Percentiles rank a stretch among this genome's conserved stretches.
Conservation (phyloP, 495 filamentous ascomycete species). For the Apodospora peruviana region DNA sequence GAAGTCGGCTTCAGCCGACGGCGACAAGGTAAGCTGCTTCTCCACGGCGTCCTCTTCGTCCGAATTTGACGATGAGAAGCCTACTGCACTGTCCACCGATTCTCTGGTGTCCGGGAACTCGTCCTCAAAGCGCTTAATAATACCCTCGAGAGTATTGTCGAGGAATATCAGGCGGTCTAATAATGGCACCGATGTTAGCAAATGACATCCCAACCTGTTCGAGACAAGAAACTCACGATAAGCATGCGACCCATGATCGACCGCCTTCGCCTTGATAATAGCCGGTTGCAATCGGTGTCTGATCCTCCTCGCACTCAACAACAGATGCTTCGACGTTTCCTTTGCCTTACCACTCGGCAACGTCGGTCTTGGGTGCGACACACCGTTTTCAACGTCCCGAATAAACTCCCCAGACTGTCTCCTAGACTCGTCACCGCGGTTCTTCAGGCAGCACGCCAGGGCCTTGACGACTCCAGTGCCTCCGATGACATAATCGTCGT, state of each 20-base stretch:
- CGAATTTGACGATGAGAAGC: conserved; percentile 10
- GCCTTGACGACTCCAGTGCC: conserved; percentile 95
- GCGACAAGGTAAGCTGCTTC: conserved; percentile 6
- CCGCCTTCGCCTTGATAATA: conserved; percentile 62
- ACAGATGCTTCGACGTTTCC: conserved; percentile 85
- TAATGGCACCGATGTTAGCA: no score
- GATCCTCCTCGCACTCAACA: conserved; percentile 83
- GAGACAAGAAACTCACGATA: conserved; percentile 58
- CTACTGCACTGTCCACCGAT: conserved; percentile 15
- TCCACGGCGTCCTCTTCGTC: conserved; percentile 22
- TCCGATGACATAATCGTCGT: conserved; percentile 92
- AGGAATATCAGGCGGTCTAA: conserved; percentile 81
- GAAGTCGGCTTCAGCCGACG: conserved; percentile 28
- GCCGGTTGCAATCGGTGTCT: conserved; percentile 77
- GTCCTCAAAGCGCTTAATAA: conserved; percentile 92
- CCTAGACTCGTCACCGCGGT: conserved; percentile 55
- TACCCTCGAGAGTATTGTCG: conserved; percentile 78
- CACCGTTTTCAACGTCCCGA: conserved; percentile 31
- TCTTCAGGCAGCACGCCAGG: conserved; percentile 80
- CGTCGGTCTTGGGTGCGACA: background rate
- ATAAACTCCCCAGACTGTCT: conserved; percentile 40
- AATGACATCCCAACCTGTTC: background rate
- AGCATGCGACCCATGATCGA: conserved; percentile 53
- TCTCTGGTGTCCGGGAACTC: conserved; percentile 85
- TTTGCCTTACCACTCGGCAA: conserved; percentile 60